These are phyloP conservation scores for Gracilaria vermiculophylla DNA, from an alignment of 23 red algal species.

Conservation along the genomic window DNA sequence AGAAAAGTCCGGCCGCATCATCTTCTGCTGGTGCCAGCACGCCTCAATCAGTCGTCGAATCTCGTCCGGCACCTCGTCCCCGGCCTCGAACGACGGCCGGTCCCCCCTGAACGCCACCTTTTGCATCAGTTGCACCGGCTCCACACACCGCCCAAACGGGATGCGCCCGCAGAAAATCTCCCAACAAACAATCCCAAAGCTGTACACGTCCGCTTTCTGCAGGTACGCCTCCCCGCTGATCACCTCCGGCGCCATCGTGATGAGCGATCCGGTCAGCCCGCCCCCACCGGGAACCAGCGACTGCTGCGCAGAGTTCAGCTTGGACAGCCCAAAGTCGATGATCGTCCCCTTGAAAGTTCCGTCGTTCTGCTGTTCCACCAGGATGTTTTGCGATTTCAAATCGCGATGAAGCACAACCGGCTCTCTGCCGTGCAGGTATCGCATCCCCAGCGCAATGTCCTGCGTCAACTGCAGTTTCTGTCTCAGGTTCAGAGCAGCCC, in stretches of 20 bases:
- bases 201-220: conserved; percentile 78
- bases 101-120: conserved; percentile 58
- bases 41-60: conserved; percentile 68
- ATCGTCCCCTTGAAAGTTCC: conserved; percentile 69
- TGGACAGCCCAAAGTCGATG: conserved; percentile 74
- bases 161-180: conserved; percentile 61
- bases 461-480: conserved; percentile 51
- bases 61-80: conserved; percentile 43
- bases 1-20: conserved; percentile 71
- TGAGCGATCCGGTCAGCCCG: conserved; percentile 52
- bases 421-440: conserved; percentile 79
- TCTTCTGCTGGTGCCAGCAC: conserved; percentile 82
- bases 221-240: conserved; percentile 77
- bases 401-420: conserved; percentile 89
- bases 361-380: conserved; percentile 71
- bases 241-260: conserved; percentile 93
- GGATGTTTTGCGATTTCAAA: conserved; percentile 86
- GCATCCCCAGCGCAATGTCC: conserved; percentile 88
- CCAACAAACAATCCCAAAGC: conserved; percentile 83
- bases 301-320: conserved; percentile 53
- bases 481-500: conserved; percentile 10
- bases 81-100: conserved; percentile 23
- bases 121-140: conserved; percentile 58
- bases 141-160: conserved; percentile 38
- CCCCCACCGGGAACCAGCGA: conserved; percentile 49